Base-by-base conservation (phyloP, 75 land plant species). In the Picea glauca region DNA sequence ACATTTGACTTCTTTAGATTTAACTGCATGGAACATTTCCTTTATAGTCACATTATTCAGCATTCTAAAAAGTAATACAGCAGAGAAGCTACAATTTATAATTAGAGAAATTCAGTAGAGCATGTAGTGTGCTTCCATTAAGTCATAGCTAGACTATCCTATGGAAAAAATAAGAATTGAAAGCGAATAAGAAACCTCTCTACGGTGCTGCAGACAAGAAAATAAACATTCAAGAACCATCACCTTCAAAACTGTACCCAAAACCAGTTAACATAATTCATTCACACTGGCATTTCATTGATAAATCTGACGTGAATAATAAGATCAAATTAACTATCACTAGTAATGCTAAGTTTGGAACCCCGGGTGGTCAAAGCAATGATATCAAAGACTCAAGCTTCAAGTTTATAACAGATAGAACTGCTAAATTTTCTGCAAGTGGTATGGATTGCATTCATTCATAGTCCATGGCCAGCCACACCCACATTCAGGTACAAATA, bases 1-100 rank as follows among this genome's bases (percentile, higher is more conserved):
- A 54, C 86, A 80, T 33, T 75, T 43, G 60, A 77, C 68, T 11
- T 82, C 84, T 60, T 58, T 74, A 40, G 84, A 82, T 74, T 80
- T 82, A 38, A 82, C 84, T 82, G 84, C 60, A 23, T 76, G 74
- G 50, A 40, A n/a, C 21, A n/a, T 43, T 20, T n/a, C 35, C 43
- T n/a, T 43, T 23, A 35, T 66, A 33, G 72, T 33, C 54, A 9
- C 43, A 12, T 6, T 43, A 43, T 3, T 70, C 21, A 2, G 54
- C 50, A 70, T 70, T 3, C 14, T 4, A 70, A 18, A n/a, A 40
- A 70, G 20, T n/a, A 43, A 70, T 20, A 43, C 23, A 43, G 35
- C 2, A n/a, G 50, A 43, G 43, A 43, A 70, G 12, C 23, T n/a
- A 70, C 3, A 31, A 70, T 40, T 5, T 40, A 43, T n/a, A 70